Conservation (phyloP, 441 rosid genomes). For the Gossypium davidsonii region DNA sequence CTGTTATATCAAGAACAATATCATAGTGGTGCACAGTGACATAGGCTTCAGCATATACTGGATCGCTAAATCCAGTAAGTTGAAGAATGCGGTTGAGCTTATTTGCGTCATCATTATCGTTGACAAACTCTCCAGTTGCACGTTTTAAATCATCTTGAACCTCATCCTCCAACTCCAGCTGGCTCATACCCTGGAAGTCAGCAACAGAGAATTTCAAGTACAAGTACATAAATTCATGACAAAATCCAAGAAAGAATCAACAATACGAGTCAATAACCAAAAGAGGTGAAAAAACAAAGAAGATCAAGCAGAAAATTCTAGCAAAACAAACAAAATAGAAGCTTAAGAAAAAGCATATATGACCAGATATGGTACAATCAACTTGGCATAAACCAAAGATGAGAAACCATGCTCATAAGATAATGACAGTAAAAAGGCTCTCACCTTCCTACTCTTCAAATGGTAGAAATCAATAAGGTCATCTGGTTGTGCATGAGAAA, state of each 20-base stretch:
- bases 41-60: slow-evolving; percentile 90
- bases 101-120: slow-evolving; percentile 81
- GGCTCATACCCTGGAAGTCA: slow-evolving; percentile 76
- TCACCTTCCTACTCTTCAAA: slow-evolving; percentile 87
- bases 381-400: slow-evolving; percentile 1
- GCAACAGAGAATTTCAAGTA: background rate
- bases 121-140: slow-evolving; percentile 87
- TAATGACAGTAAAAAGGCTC: background rate
- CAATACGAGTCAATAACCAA: background rate
- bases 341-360: background rate
- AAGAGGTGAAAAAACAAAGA: background rate
- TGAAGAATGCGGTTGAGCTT: slow-evolving; percentile 88
- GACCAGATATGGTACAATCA: background rate
- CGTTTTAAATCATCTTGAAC: slow-evolving; percentile 94
- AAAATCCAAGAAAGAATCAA: background rate
- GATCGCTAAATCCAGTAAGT: slow-evolving; percentile 90
- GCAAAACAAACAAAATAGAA: background rate
- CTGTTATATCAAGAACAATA: slow-evolving; percentile 81
- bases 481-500: slow-evolving; percentile 82
- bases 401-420: background rate
- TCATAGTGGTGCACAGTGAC: slow-evolving; percentile 91
- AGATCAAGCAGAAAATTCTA: background rate
- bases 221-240: background rate
- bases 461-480: slow-evolving; percentile 89
- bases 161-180: slow-evolving; percentile 90